These are phyloP conservation scores for Eucalyptus marginata DNA, from an alignment of 345 rosid species.

Conservation along the genomic window DNA sequence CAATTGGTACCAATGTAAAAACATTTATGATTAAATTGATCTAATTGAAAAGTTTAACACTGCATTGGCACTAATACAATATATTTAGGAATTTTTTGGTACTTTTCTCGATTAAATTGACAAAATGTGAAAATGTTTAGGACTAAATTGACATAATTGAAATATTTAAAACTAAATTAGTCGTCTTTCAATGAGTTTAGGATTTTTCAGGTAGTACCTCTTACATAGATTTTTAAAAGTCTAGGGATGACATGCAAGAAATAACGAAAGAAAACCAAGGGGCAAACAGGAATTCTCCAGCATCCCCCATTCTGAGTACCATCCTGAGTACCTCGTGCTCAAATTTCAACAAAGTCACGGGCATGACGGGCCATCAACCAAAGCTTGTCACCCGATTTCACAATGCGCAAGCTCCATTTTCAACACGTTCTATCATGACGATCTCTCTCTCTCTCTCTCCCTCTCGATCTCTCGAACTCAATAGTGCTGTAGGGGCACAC, in stretches of 20 bases:
- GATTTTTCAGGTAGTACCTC: accelerated
- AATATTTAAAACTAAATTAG: background rate
- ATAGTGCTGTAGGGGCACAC: background rate
- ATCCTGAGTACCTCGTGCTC: background rate
- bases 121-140: background rate
- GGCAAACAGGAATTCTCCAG: background rate
- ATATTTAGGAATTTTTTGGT: background rate
- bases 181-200: no score
- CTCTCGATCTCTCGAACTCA: background rate
- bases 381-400: background rate
- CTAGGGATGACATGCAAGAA: background rate
- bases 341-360: background rate
- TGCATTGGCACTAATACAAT: background rate
- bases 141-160: no score
- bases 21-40: background rate
- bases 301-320: background rate
- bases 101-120: background rate
- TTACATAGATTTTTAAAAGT: background rate
- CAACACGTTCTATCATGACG: background rate
- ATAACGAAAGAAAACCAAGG: background rate
- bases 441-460: background rate
- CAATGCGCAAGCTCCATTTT: background rate
- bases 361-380: background rate
- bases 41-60: accelerated
- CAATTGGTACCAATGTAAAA: background rate